Percentiles rank a stretch among this genome's conserved stretches.
phyloP scores from a whole-genome alignment of 2,329 filamentous ascomycete genomes.

The Fusarium compactum region DNA sequence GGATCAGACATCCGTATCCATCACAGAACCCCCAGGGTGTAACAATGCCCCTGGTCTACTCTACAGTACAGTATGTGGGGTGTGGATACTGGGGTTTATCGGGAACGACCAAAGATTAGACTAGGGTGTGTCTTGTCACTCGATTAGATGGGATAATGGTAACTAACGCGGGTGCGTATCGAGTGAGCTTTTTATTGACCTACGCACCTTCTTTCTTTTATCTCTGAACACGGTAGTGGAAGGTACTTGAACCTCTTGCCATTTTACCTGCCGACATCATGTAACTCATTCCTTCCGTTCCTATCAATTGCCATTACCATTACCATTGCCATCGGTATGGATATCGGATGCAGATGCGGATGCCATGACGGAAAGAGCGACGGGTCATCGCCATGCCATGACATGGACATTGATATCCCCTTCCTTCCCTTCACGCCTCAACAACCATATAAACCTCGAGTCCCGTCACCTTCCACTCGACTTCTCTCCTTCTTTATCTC shows the following conservation, averaged over 20 bases:
- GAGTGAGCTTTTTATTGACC: conserved; percentile 30
- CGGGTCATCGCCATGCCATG: background rate
- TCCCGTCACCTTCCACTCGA: conserved; percentile 21
- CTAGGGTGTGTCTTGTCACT: conserved; percentile 34
- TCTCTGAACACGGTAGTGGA: conserved; percentile 22
- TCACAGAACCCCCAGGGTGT: conserved; percentile 10
- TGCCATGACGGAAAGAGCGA: conserved; percentile 32
- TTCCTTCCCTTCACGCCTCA: conserved; percentile 9
- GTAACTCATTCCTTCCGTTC: background rate
- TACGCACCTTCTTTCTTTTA: background rate
- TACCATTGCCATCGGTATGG: conserved; percentile 16
- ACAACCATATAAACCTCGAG: conserved; percentile 39
- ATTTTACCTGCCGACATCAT: conserved; percentile 8
- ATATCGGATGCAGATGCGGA: conserved; percentile 29
- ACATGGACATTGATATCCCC: background rate
- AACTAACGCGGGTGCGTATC: conserved; percentile 34
- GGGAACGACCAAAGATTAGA: conserved; percentile 40
- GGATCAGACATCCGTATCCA: background rate
- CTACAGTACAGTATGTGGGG: conserved; percentile 20
- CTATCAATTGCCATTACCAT: background rate
- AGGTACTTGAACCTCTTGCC: conserved; percentile 21
- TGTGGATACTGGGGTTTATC: conserved; percentile 41
- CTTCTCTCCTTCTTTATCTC: conserved; percentile 12
- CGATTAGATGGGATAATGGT: conserved; percentile 44
- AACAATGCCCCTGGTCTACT: conserved; percentile 13